phyloP scores from a whole-genome alignment of 2,329 filamentous ascomycete species.

The Aspergillus persii region DNA sequence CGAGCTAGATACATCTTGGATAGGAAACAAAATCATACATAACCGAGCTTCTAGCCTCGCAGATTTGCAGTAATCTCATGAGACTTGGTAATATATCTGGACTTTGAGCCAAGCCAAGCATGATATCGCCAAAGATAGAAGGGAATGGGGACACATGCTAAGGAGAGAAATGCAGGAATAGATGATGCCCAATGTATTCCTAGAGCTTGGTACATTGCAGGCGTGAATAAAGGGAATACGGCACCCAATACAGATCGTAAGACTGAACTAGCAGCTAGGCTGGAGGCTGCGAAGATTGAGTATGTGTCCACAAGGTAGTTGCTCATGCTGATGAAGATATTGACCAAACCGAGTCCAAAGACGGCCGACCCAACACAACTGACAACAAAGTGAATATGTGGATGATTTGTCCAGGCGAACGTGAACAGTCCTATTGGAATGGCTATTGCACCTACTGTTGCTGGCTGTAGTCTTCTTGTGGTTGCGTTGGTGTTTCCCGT shows the following conservation, averaged over 20 bases:
- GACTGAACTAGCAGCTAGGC: slow-evolving; percentile 13
- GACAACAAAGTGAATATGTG: slow-evolving; percentile 14
- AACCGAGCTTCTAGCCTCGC: no score
- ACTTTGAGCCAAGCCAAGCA: no score
- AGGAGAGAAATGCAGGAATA: slow-evolving; percentile 17
- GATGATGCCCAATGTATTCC: slow-evolving; percentile 44
- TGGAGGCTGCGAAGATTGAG: slow-evolving; percentile 14
- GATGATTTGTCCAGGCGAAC: slow-evolving; percentile 20
- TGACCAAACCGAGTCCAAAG: slow-evolving; percentile 17
- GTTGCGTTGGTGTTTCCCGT: slow-evolving; percentile 12
- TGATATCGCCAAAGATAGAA: slow-evolving; percentile 18
- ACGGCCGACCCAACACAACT: slow-evolving; percentile 9
- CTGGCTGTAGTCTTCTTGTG: slow-evolving; percentile 9
- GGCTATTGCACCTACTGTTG: slow-evolving; percentile 14
- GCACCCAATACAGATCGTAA: slow-evolving; percentile 38
- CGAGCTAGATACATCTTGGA: no score
- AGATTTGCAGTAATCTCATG: no score
- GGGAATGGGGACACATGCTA: slow-evolving; percentile 33
- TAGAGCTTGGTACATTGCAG: slow-evolving; percentile 35
- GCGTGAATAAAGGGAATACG: slow-evolving; percentile 41
- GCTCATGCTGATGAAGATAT: slow-evolving; percentile 13
- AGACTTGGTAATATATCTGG: no score
- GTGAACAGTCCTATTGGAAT: slow-evolving; percentile 17
- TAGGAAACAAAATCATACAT: no score
- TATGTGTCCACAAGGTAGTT: slow-evolving; percentile 19